Conservation (phyloP, 2,329 filamentous ascomycete genomes). For the Alternaria metachromatica region DNA sequence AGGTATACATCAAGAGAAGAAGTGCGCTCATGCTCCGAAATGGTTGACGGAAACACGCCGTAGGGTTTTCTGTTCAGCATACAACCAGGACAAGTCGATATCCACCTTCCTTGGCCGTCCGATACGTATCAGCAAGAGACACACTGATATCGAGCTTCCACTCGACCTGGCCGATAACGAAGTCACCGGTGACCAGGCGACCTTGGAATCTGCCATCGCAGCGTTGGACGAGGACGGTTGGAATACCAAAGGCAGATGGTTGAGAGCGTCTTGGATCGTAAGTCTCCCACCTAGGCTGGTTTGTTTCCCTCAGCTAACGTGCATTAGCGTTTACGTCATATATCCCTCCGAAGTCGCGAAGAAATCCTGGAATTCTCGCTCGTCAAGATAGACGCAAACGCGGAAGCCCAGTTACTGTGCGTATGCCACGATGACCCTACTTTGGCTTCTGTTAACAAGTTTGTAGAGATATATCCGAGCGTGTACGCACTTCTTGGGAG, state of each 20-base stretch:
- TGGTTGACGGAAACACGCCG: constrained; percentile 41
- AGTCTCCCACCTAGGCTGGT: not conserved
- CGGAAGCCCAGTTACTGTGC: constrained; percentile 30
- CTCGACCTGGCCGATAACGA: constrained; percentile 41
- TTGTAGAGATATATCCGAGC: constrained; percentile 35
- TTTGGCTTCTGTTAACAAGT: not conserved
- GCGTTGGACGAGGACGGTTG: constrained; percentile 37
- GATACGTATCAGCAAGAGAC: constrained; percentile 37
- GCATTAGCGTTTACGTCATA: constrained; percentile 29
- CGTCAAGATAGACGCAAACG: constrained; percentile 26
- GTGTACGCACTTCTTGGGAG: constrained; percentile 37
- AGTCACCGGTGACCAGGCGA: constrained; percentile 26
- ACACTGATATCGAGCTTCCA: constrained; percentile 39
- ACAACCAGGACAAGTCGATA: constrained; percentile 42
- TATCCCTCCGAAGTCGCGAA: constrained; percentile 36
- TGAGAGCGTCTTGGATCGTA: constrained; percentile 39
- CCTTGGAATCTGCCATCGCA: constrained; percentile 22
- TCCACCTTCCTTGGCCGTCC: constrained; percentile 46
- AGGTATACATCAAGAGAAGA: constrained; percentile 42
- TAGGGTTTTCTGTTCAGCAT: constrained; percentile 37
- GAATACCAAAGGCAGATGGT: constrained; percentile 49
- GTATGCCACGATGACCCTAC: not conserved
- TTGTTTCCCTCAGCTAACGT: not conserved
- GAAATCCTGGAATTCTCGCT: constrained; percentile 43
- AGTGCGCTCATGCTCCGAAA: constrained; percentile 27